Percentiles rank a stretch among this genome's conserved stretches.
These are phyloP conservation scores for Tolypocladium tropicale DNA, from an alignment of 2,329 filamentous ascomycete genomes.

Conservation along the genomic window DNA sequence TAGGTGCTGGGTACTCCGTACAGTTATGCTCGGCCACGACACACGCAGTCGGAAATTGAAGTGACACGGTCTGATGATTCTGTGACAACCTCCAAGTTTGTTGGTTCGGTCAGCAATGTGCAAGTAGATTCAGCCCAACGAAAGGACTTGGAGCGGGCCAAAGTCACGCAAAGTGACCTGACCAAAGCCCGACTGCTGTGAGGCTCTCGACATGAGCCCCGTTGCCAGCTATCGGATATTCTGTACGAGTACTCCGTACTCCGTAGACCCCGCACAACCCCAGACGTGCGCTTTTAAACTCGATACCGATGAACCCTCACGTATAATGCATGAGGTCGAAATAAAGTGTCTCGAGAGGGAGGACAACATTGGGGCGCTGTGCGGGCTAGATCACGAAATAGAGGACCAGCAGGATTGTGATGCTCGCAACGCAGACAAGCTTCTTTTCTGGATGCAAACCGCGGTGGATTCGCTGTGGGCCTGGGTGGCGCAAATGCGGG, in stretches of 20 bases:
- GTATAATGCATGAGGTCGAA: background rate
- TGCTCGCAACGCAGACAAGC: background rate
- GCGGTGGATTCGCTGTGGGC: background rate
- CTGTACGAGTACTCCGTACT: no score
- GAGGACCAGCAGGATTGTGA: background rate
- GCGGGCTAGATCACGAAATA: background rate
- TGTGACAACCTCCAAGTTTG: no score
- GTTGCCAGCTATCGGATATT: no score
- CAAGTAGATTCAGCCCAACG: no score
- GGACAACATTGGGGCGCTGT: background rate
- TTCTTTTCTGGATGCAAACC: background rate
- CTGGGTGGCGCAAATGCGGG: background rate
- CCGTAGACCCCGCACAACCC: no score
- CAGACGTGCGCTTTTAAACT: background rate
- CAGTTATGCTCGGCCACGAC: background rate
- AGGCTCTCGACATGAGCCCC: background rate
- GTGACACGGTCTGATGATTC: no score
- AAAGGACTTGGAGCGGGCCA: no score
- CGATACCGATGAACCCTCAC: background rate
- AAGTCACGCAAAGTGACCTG: no score
- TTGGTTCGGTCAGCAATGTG: no score
- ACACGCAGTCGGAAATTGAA: no score
- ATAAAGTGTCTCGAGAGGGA: background rate
- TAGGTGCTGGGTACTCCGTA: no score
- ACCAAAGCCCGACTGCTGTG: no score